Conservation (phyloP, 768 basidiomycete genomes). For the Pleurotus cornucopiae region DNA sequence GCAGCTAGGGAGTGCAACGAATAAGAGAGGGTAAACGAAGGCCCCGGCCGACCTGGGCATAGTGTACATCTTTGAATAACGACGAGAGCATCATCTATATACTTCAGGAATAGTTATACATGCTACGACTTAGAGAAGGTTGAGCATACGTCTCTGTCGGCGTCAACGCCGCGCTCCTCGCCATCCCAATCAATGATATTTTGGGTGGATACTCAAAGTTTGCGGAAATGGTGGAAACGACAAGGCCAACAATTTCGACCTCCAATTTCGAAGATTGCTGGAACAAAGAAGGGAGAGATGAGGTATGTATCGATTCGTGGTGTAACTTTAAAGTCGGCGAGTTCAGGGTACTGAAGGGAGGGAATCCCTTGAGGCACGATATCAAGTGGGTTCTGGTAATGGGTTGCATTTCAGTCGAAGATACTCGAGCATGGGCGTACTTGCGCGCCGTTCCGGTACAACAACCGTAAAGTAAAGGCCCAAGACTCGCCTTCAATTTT, state of each 20-base stretch:
- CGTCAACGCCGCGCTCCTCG: not conserved
- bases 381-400: not conserved
- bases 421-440: not conserved
- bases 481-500: too few relatives aligned
- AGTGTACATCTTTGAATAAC: not conserved
- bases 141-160: too few relatives aligned
- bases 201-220: too few relatives aligned
- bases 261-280: not conserved
- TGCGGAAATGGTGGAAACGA: too few relatives aligned
- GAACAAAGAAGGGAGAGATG: not conserved
- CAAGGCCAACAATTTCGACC: too few relatives aligned
- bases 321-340: not conserved
- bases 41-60: not conserved
- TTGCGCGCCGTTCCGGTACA: not conserved
- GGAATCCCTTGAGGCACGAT: not conserved
- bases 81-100: not conserved
- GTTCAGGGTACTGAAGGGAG: not conserved
- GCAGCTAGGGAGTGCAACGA: slow-evolving; percentile 18
- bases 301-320: not conserved
- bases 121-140: too few relatives aligned
- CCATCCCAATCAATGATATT: not conserved
- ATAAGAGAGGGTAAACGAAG: not conserved
- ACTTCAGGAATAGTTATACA: not conserved
- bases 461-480: too few relatives aligned
- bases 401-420: not conserved